Conservation (phyloP, 2,329 filamentous ascomycete genomes). For the Tolypocladium amazonense region DNA sequence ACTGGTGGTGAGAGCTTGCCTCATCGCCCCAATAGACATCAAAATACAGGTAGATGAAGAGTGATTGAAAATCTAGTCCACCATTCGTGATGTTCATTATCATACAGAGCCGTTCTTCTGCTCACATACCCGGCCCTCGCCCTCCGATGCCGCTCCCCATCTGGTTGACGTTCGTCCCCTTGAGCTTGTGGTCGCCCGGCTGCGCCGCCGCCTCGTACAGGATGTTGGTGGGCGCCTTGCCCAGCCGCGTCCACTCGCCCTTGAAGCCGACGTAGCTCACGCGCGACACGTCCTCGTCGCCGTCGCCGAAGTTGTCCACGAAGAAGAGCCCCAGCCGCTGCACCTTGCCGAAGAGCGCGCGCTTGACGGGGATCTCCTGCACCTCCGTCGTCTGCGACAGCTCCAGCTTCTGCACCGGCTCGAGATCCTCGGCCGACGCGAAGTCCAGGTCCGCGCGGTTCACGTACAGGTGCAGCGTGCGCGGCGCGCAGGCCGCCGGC, state of each 20-base stretch:
- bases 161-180: slow-evolving; percentile 43
- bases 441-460: slow-evolving; percentile 89
- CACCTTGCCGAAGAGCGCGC: slow-evolving; percentile 83
- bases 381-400: slow-evolving; percentile 70
- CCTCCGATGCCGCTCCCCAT: slow-evolving; percentile 45
- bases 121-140: slow-evolving; percentile 18
- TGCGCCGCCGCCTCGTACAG: slow-evolving; percentile 92
- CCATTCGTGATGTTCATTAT: neutral
- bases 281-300: slow-evolving; percentile 68
- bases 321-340: slow-evolving; percentile 78
- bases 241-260: slow-evolving; percentile 85
- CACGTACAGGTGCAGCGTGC: slow-evolving; percentile 75
- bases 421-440: slow-evolving; percentile 54
- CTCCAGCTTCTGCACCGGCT: slow-evolving; percentile 65
- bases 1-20: neutral
- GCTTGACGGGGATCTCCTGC: slow-evolving; percentile 78
- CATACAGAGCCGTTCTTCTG: neutral
- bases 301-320: slow-evolving; percentile 77
- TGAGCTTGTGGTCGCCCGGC: slow-evolving; percentile 70
- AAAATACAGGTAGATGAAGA: neutral
- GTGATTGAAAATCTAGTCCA: neutral
- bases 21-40: neutral
- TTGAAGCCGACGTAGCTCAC: slow-evolving; percentile 84
- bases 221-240: slow-evolving; percentile 61
- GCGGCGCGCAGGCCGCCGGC: slow-evolving; percentile 57